Base-by-base conservation (phyloP, 176 grass and related monocot genomes). In the Eleusine indica region DNA sequence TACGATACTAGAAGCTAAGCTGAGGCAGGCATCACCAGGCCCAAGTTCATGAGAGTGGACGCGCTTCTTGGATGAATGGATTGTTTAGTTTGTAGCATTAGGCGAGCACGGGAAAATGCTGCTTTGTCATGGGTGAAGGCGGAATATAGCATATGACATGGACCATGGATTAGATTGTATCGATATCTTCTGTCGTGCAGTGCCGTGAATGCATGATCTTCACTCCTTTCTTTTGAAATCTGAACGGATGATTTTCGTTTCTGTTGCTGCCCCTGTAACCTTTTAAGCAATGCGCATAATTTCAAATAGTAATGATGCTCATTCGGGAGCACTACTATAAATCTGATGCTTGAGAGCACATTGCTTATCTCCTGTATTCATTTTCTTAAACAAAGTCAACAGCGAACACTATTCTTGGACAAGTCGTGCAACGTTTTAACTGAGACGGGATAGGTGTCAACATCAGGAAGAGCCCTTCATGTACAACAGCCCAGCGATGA, bases 1-100 rank as follows among this genome's bases (percentile, higher is more conserved):
- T 22, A 25, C 87, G 11, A 16, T 94, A 35, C 83, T 99, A 65
- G 87, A 96, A 74, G 86, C 87, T 71, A 99, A 99, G 86, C 66
- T 94, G 49, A 88, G 77, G 76, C 96, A 99, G 61, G 68, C 87
- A 53, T 87, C 96, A 0, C 71, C 89, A 21, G 90, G 87, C 58
- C 44, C 85, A 68, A 94, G 91, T 81, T 86, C 86, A 47, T 88
- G 88, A 83, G 87, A 74, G 17, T 15, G 46, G 72, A 6, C 51
- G 32, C 15, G 16, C 32, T 6, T 28, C 48, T 60, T 79, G 68
- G 74, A 62, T 30, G 18, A 56, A 63, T 40, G 53, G 69, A 38
- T 52, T n/a, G 47, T 80, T 71, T 80, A 39, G 46, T 29, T 77
- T 73, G 56, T 76, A 72, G 28, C 60, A 60, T 76, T 72, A 13